phyloP scores from a whole-genome alignment of 1,284 basidiomycete genomes.

The Hemileia vastatrix region DNA sequence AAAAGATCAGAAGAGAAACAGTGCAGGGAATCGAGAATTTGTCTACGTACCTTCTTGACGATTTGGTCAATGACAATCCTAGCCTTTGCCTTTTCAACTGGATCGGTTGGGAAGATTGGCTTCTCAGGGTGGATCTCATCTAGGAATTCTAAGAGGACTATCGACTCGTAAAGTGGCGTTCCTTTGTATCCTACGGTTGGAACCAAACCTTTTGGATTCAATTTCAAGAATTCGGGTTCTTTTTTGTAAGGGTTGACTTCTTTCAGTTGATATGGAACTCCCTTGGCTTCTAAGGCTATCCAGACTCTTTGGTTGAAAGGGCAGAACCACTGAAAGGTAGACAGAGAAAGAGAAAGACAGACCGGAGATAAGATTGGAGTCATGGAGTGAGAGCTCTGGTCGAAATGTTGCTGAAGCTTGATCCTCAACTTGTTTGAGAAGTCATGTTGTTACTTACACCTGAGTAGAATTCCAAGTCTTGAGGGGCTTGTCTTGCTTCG shows the following conservation, averaged over 20 bases:
- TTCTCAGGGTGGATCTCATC: constrained; percentile 50
- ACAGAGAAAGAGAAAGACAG: constrained; percentile 12
- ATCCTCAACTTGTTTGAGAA: too few relatives aligned
- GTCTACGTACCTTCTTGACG: too few relatives aligned
- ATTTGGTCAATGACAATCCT: constrained; percentile 21
- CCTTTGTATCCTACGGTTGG: constrained; percentile 53
- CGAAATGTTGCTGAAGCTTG: too few relatives aligned
- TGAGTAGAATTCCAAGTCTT: constrained; percentile 46
- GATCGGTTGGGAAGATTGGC: constrained; percentile 45
- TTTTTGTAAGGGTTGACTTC: constrained; percentile 33
- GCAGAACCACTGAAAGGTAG: neutral
- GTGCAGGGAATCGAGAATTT: constrained; percentile 6
- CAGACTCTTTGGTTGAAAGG: constrained; percentile 28
- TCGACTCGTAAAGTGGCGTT: constrained; percentile 55
- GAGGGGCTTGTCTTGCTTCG: constrained; percentile 37
- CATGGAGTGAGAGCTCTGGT: too few relatives aligned
- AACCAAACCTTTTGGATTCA: constrained; percentile 31
- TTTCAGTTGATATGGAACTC: constrained; percentile 51
- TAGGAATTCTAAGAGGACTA: constrained; percentile 55
- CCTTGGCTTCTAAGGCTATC: constrained; percentile 47
- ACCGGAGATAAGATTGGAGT: neutral
- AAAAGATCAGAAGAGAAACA: too few relatives aligned
- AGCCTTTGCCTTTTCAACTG: constrained; percentile 21
- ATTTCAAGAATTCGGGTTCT: constrained; percentile 29
- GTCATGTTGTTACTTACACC: constrained; percentile 28